phyloP scores from a whole-genome alignment of 2,329 filamentous ascomycete genomes.

The Botrytis porri region DNA sequence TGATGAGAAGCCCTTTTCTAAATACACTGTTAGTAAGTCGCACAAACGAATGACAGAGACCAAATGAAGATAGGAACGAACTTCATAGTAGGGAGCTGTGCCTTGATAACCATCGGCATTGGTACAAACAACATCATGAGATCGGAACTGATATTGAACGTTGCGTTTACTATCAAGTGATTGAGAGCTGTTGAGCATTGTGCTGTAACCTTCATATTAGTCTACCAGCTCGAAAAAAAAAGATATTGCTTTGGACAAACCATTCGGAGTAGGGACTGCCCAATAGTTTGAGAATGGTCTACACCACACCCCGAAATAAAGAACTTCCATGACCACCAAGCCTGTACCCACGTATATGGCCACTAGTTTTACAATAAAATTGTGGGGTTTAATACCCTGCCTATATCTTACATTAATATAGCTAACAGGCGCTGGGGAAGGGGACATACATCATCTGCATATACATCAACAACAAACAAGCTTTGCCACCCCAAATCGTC shows the following conservation, averaged over 20 bases:
- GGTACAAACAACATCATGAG: slow-evolving; percentile 57
- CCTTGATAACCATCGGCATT: slow-evolving; percentile 46
- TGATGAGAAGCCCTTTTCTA: slow-evolving; percentile 50
- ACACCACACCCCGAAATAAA: slow-evolving; percentile 53
- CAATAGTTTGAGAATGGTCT: slow-evolving; percentile 55
- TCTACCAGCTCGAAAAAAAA: not conserved
- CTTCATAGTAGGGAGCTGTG: slow-evolving; percentile 43
- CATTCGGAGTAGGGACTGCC: slow-evolving; percentile 52
- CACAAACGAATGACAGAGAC: slow-evolving; percentile 22
- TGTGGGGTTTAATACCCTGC: slow-evolving; percentile 36
- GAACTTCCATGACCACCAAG: slow-evolving; percentile 51
- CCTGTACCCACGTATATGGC: slow-evolving; percentile 47
- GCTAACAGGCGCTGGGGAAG: not conserved
- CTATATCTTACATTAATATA: not conserved
- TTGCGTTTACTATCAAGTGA: slow-evolving; percentile 57
- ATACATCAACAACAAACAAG: slow-evolving; percentile 57
- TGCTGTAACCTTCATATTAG: slow-evolving; percentile 35
- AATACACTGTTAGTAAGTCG: not conserved
- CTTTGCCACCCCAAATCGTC: slow-evolving; percentile 55
- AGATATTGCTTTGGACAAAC: slow-evolving; percentile 37
- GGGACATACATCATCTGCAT: slow-evolving; percentile 47
- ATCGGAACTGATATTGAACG: slow-evolving; percentile 60
- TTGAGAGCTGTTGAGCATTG: slow-evolving; percentile 57
- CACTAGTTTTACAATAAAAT: slow-evolving; percentile 48
- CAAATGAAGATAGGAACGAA: slow-evolving; percentile 41